Base-by-base conservation (phyloP, 306 rosid genomes). In the Lathyrus sativus region DNA sequence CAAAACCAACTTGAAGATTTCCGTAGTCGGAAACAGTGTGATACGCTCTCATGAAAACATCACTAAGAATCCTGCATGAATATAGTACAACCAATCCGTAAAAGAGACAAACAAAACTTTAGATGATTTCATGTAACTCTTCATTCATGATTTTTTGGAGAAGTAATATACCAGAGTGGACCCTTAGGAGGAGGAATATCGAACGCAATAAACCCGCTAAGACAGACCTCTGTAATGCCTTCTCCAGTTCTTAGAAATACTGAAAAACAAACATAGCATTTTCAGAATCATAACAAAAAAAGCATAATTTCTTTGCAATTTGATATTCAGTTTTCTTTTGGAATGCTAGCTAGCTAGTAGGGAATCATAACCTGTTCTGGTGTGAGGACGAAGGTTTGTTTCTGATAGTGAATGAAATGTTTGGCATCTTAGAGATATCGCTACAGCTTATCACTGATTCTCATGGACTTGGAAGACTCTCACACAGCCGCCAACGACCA, bases 61-160 rank as follows among this genome's bases (percentile, higher is more conserved):
- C 95, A 11, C 97, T 96, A 71, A 88, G 91, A 80, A 91, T 86
- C 97, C 97, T 91, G 91, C 84, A 76, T 7, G 7, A 67, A 79
- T 0, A 41, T 31, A 54, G 50, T 22, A 43, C 24, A 50, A 59
- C 9, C 8, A 29, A 63, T 62, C 44, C 68, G 65, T n/a, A 42
- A 39, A 49, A 59, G 2, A 55, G 55, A 35, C 35, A 43, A 42
- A 19, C 37, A 11, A 43, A 43, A 13, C 61, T 39, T 41, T 71
- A 64, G 44, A 26, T 31, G 28, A 49, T 53, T 43, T 29, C 8
- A 59, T 26, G 29, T 26, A 3, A 26, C 29, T 26, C 29, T 26
- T 26, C 62, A 50, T 72, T 18, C 41, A 74, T 70, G 24, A 55
- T 49, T 19, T 7, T 26, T 14, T 15, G 19, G 55, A 9, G 29